These are phyloP conservation scores for Gloeophyllum trabeum DNA, from an alignment of 768 basidiomycete genomes.

Conservation along the genomic window DNA sequence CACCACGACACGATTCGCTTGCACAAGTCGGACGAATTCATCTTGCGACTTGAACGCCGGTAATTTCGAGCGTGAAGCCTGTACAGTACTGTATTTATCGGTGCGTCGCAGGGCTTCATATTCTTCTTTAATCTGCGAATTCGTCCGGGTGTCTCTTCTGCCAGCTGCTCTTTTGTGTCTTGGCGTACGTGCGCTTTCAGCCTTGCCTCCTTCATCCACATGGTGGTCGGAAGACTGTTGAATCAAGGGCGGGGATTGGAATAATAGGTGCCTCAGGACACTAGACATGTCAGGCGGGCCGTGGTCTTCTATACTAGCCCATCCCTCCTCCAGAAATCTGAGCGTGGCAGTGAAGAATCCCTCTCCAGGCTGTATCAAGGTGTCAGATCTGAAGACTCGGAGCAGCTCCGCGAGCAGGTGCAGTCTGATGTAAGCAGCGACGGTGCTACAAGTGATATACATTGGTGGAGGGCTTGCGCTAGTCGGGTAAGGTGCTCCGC, in stretches of 20 bases:
- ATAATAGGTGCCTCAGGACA: constrained; percentile 53
- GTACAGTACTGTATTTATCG: constrained; percentile 43
- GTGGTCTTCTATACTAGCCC: constrained; percentile 52
- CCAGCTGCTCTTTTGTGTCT: constrained; percentile 12
- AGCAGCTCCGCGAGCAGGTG: constrained; percentile 66
- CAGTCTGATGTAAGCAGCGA: constrained; percentile 74
- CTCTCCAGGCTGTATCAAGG: constrained; percentile 54
- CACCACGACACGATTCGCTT: constrained; percentile 56
- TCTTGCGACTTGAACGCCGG: constrained; percentile 68
- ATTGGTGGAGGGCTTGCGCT: constrained; percentile 48
- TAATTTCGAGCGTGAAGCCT: constrained; percentile 43
- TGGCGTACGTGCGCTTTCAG: constrained; percentile 7
- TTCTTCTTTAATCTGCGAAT: constrained; percentile 36
- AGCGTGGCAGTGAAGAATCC: constrained; percentile 64
- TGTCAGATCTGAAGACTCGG: constrained; percentile 35
- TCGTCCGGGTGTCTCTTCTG: constrained; percentile 29
- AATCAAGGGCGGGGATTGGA: constrained; percentile 7
- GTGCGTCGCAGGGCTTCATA: constrained; percentile 36
- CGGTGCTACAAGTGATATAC: constrained; percentile 57
- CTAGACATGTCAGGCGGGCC: constrained; percentile 69
- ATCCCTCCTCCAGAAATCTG: constrained; percentile 59
- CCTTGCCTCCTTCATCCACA: background rate
- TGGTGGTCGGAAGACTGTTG: background rate
- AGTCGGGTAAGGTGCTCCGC: constrained; percentile 31
- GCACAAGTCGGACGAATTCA: constrained; percentile 48